phyloP scores from a whole-genome alignment of 73 alveolate genomes.

The Paramecium caudatum region DNA sequence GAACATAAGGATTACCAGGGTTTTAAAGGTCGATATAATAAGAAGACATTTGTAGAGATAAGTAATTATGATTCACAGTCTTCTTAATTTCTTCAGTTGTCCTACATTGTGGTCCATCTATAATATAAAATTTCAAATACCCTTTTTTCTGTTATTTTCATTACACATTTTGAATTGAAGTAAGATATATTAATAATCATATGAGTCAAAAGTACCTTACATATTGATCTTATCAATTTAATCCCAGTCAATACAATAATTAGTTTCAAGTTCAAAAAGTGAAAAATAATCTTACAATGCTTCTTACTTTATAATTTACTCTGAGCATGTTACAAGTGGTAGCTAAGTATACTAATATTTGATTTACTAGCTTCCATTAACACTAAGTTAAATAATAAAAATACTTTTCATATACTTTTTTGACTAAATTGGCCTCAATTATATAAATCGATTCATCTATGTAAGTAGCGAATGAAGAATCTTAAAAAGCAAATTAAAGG shows the following conservation, averaged over 20 bases:
- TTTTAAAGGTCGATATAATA: conserved; percentile 9
- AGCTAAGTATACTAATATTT: not conserved
- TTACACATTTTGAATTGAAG: conserved; percentile 39
- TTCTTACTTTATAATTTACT: conserved; percentile 16
- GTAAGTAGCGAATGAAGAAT: conserved; percentile 44
- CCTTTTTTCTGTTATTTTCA: conserved; percentile 19
- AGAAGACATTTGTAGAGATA: conserved; percentile 2
- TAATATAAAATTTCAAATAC: not conserved
- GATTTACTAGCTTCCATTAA: not conserved
- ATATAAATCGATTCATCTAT: conserved; percentile 41
- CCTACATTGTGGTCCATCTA: not conserved
- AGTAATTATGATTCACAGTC: not conserved
- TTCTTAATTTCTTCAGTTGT: conserved; percentile 4
- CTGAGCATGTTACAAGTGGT: not conserved
- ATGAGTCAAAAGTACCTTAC: conserved; percentile 30
- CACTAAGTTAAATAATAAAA: not conserved
- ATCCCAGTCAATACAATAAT: conserved; percentile 69
- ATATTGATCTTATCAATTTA: not conserved
- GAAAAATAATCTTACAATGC: conserved; percentile 37
- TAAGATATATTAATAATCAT: not conserved
- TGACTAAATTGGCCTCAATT: not conserved
- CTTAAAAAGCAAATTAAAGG: conserved; percentile 12
- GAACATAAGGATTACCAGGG: not conserved
- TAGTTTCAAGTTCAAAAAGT: conserved; percentile 14
- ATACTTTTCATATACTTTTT: not conserved